Percentiles rank a stretch among this genome's conserved stretches.
phyloP scores from a whole-genome alignment of 371 early-diverging fungal species.

The Phascolomyces articulosus region DNA sequence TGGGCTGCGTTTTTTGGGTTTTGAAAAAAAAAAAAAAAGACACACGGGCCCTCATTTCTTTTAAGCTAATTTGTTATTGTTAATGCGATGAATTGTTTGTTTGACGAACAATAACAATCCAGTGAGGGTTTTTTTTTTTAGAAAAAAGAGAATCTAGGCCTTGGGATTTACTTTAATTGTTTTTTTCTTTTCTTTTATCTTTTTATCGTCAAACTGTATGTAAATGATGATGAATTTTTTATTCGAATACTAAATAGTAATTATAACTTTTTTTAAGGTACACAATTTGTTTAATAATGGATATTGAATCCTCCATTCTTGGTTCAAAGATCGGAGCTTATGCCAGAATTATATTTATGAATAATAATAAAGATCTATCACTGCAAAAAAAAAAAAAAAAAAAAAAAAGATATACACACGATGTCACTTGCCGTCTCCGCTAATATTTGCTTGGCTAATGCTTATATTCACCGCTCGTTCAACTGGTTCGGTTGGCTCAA shows the following conservation, averaged over 20 bases:
- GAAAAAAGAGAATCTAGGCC: not conserved
- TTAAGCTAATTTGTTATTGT: too few relatives aligned
- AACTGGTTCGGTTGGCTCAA: not conserved
- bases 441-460: slow-evolving; percentile 10
- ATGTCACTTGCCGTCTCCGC: slow-evolving; percentile 9
- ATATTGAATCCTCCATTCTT: not conserved
- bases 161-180: not conserved
- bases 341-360: too few relatives aligned
- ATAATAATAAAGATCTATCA: not conserved
- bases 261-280: too few relatives aligned
- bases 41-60: too few relatives aligned
- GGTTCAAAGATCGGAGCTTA: slow-evolving; percentile 3
- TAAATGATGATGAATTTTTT: too few relatives aligned
- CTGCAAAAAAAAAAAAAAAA: too few relatives aligned
- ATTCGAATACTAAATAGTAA: too few relatives aligned
- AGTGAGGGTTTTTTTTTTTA: not conserved
- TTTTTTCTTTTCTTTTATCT: not conserved
- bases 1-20: not conserved
- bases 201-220: too few relatives aligned
- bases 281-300: too few relatives aligned
- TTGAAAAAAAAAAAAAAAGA: not conserved
- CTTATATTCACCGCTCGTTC: not conserved
- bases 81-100: not conserved
- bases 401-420: not conserved
- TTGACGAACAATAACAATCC: not conserved